A percentile compares a stretch with the other conserved stretches of the same genome.
Conservation (phyloP, 1,139 yeast species). For the Pichia terricola region DNA sequence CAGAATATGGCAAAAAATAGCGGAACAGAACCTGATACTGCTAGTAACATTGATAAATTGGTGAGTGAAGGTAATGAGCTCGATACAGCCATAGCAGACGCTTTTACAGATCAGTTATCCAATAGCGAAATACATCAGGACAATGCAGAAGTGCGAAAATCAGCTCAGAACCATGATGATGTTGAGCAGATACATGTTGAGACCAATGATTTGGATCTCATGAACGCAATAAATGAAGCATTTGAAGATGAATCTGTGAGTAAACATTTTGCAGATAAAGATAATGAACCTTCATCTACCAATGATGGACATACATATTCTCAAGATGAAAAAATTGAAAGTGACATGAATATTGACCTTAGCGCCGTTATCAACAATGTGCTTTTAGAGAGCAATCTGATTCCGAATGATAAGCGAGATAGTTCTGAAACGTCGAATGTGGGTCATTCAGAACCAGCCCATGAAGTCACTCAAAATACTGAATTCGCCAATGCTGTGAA, state of each 20-base stretch:
- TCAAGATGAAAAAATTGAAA: too few relatives aligned
- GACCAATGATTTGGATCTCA: slow-evolving; percentile 12
- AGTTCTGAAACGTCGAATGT: too few relatives aligned
- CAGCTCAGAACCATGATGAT: background rate
- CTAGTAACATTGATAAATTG: too few relatives aligned
- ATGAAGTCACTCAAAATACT: too few relatives aligned
- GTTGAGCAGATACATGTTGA: background rate
- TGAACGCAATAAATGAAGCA: slow-evolving; percentile 10
- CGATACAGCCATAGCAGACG: slow-evolving; percentile 17
- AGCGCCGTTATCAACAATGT: too few relatives aligned
- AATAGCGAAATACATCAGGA: background rate
- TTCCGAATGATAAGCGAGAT: background rate
- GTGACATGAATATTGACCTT: background rate
- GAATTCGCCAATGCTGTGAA: too few relatives aligned
- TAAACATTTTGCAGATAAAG: background rate
- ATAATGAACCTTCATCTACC: background rate
- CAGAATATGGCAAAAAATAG: too few relatives aligned
- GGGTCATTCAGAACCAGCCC: too few relatives aligned
- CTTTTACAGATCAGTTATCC: slow-evolving; percentile 7
- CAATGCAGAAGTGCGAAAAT: background rate
- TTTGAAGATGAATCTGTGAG: slow-evolving; percentile 1
- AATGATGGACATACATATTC: background rate
- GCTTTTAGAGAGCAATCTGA: too few relatives aligned
- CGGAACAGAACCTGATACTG: too few relatives aligned
- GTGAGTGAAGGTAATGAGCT: background rate